phyloP scores from a whole-genome alignment of 1,284 basidiomycete genomes.

The Puccinia novopanici region DNA sequence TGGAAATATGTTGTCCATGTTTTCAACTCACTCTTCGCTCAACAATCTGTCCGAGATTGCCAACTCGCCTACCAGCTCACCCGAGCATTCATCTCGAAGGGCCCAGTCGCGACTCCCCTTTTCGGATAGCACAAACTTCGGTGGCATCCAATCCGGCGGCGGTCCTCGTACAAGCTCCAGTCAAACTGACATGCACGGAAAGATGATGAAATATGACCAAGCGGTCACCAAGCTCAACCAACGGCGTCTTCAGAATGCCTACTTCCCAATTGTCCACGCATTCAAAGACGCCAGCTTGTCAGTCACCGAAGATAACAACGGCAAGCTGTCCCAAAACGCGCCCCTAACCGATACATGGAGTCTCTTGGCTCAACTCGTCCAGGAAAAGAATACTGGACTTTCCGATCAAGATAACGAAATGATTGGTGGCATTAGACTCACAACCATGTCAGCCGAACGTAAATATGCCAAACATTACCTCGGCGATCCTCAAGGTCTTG shows the following conservation, averaged over 20 bases:
- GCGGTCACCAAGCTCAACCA: slow-evolving; percentile 74
- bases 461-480: slow-evolving; percentile 62
- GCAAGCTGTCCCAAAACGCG: slow-evolving; percentile 56
- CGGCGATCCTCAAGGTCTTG: slow-evolving; percentile 60
- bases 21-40: slow-evolving; percentile 47
- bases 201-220: slow-evolving; percentile 92
- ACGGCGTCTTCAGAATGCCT: slow-evolving; percentile 70
- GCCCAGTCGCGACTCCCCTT: slow-evolving; percentile 49
- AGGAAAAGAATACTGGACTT: slow-evolving; percentile 61
- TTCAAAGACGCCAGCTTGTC: slow-evolving; percentile 65
- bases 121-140: slow-evolving; percentile 38
- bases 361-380: slow-evolving; percentile 61
- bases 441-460: slow-evolving; percentile 57
- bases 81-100: slow-evolving; percentile 48
- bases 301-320: slow-evolving; percentile 60
- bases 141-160: slow-evolving; percentile 35
- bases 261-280: slow-evolving; percentile 73
- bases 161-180: slow-evolving; percentile 57
- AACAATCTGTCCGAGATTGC: slow-evolving; percentile 34
- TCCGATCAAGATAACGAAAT: slow-evolving; percentile 35
- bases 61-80: slow-evolving; percentile 33
- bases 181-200: slow-evolving; percentile 71
- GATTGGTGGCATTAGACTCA: slow-evolving; percentile 55
- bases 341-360: slow-evolving; percentile 60
- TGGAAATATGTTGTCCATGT: slow-evolving; percentile 35